These are phyloP conservation scores for Emericellopsis cladophorae DNA, from an alignment of 2,329 filamentous ascomycete genomes.

Conservation along the genomic window DNA sequence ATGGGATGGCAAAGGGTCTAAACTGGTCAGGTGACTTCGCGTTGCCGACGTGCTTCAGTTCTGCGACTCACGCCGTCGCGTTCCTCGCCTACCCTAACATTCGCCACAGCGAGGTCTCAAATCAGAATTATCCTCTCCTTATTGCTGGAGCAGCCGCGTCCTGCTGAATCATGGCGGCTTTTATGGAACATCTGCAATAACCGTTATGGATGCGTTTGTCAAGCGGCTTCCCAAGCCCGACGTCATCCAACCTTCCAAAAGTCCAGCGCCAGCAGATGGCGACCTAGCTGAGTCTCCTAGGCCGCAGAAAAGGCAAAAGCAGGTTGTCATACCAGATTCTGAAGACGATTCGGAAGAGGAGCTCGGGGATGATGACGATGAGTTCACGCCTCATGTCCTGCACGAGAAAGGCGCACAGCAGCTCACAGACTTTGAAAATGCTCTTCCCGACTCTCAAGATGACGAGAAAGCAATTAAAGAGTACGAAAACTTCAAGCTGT, in stretches of 20 bases:
- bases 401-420: constrained; percentile 4
- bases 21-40: constrained; percentile 25
- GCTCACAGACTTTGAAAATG: constrained; percentile 26
- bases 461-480: constrained; percentile 64
- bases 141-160: not conserved
- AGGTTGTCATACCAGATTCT: constrained; percentile 4
- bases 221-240: constrained; percentile 13
- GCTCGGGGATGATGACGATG: constrained; percentile 5
- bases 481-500: constrained; percentile 60
- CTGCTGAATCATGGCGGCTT: no score
- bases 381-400: constrained; percentile 5
- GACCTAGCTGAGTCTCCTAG: not conserved
- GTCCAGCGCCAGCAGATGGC: constrained; percentile 6
- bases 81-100: no score
- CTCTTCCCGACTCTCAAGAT: constrained; percentile 53
- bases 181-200: not conserved
- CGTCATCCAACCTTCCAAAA: constrained; percentile 1
- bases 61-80: not conserved
- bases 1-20: not conserved
- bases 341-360: constrained; percentile 9
- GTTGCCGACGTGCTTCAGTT: constrained; percentile 8
- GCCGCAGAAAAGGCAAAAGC: constrained; percentile 18
- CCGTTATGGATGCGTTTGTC: constrained; percentile 25
- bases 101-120: no score
- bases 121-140: not conserved